phyloP scores from a whole-genome alignment of 352 stramenopile genomes.

The Phytophthora fragariaefolia region DNA sequence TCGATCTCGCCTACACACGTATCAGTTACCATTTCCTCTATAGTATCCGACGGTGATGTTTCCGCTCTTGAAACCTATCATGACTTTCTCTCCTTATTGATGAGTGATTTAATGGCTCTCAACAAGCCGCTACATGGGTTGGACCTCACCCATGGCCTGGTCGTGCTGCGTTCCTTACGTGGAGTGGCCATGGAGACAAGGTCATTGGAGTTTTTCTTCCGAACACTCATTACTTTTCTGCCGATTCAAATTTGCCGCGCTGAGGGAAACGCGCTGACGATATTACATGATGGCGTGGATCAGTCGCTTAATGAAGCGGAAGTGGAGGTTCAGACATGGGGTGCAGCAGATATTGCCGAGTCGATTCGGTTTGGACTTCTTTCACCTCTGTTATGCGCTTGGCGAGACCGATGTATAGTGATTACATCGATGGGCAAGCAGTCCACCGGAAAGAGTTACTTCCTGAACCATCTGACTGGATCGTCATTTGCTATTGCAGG shows the following conservation, averaged over 20 bases:
- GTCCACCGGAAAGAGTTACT: constrained; percentile 84
- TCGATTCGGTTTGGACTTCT: constrained; percentile 55
- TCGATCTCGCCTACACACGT: not conserved
- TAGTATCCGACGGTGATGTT: not conserved
- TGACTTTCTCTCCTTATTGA: constrained; percentile 45
- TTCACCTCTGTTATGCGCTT: constrained; percentile 49
- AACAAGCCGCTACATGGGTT: constrained; percentile 52
- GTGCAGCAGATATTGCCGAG: constrained; percentile 52
- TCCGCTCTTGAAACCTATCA: constrained; percentile 19
- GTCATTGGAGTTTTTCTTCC: constrained; percentile 40
- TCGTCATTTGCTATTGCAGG: constrained; percentile 78
- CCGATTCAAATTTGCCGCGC: constrained; percentile 79
- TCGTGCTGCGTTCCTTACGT: constrained; percentile 4
- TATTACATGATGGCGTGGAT: constrained; percentile 57
- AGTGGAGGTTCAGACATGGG: constrained; percentile 31
- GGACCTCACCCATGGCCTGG: constrained; percentile 30
- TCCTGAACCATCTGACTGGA: constrained; percentile 77
- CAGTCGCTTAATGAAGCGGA: constrained; percentile 28
- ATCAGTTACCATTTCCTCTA: constrained; percentile 18
- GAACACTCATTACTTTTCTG: constrained; percentile 66
- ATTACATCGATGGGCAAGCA: constrained; percentile 76
- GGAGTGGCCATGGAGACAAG: constrained; percentile 12
- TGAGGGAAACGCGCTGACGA: constrained; percentile 58
- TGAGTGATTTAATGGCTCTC: constrained; percentile 42
- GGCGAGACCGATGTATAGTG: constrained; percentile 51